Evolutionary conservation across 2,329 filamentous ascomycete species (phyloP).

Genomic region (Claviceps pazoutovae): DNA sequence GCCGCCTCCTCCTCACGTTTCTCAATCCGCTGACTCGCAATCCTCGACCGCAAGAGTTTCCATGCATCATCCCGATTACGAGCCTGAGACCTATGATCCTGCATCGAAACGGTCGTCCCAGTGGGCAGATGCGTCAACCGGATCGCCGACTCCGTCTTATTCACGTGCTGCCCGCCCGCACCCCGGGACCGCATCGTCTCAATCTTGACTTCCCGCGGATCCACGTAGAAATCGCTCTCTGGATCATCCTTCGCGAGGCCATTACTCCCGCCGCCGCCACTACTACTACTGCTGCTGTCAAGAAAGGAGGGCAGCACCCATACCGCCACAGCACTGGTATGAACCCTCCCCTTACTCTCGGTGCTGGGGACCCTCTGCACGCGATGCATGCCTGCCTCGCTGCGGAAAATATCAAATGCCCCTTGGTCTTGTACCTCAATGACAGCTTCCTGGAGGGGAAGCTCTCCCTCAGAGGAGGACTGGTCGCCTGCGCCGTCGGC

Average conservation of each 20-base stretch:
- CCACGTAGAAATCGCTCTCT: slow-evolving; percentile 80
- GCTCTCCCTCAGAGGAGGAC: slow-evolving; percentile 43
- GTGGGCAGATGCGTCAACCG: slow-evolving; percentile 84
- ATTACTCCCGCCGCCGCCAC: slow-evolving; percentile 11
- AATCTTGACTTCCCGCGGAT: slow-evolving; percentile 64
- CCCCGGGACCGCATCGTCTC: slow-evolving; percentile 89
- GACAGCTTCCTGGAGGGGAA: slow-evolving; percentile 71
- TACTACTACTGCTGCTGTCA: slow-evolving; percentile 32
- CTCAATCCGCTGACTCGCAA: slow-evolving; percentile 70
- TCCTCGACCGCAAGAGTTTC: slow-evolving; percentile 65
- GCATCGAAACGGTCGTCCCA: slow-evolving; percentile 76
- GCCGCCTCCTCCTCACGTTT: slow-evolving; percentile 70
- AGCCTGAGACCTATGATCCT: slow-evolving; percentile 82
- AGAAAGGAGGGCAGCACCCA: slow-evolving; percentile 83
- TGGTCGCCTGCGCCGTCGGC: slow-evolving; percentile 47
- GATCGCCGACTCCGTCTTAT: slow-evolving; percentile 93
- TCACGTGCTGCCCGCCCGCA: slow-evolving; percentile 93
- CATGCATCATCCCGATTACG: slow-evolving; percentile 81
- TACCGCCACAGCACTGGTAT: slow-evolving; percentile 84
- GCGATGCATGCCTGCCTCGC: slow-evolving; percentile 86
- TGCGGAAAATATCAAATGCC: slow-evolving; percentile 68
- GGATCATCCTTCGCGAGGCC: slow-evolving; percentile 61
- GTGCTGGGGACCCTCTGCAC: slow-evolving; percentile 89
- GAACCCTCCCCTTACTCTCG: slow-evolving; percentile 78
- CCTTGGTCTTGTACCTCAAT: slow-evolving; percentile 66